Evolutionary conservation across 208 protist genomes (phyloP).

Genomic region (Trypanosoma platydactyli): DNA sequence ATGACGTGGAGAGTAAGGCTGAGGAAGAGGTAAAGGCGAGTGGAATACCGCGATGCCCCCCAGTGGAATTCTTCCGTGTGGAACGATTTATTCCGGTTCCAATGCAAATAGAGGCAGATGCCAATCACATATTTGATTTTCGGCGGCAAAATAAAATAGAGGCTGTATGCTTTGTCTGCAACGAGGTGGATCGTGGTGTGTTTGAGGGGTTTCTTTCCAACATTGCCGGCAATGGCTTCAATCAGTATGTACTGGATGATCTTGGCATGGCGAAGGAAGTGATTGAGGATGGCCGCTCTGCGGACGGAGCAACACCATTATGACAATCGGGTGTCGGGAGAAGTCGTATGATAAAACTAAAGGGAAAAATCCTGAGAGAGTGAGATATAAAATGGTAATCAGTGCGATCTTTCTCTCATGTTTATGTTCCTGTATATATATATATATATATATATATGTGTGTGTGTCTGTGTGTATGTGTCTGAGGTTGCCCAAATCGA

Average conservation of each 20-base stretch:
- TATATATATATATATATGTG: constrained; percentile 17
- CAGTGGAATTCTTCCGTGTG: constrained; percentile 77
- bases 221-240: constrained; percentile 57
- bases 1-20: background rate
- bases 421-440: constrained; percentile 2
- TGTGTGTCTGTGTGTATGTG: background rate
- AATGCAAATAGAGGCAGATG: constrained; percentile 90
- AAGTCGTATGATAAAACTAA: constrained; percentile 2
- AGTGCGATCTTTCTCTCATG: too few species aligned
- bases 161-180: constrained; percentile 78
- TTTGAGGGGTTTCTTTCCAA: constrained; percentile 67
- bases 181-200: constrained; percentile 62
- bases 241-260: constrained; percentile 86
- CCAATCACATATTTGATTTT: constrained; percentile 80
- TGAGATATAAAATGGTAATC: too few species aligned
- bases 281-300: constrained; percentile 50
- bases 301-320: constrained; percentile 39
- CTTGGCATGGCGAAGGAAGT: constrained; percentile 68
- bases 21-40: constrained; percentile 4
- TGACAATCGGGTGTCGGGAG: constrained; percentile 3
- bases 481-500: too few species aligned
- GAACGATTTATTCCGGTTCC: constrained; percentile 85
- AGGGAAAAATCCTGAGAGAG: background rate
- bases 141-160: constrained; percentile 74
- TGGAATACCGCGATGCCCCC: constrained; percentile 7